These are phyloP conservation scores for Carex arenaria DNA, from an alignment of 202 grass and related monocot genomes.

Conservation along the genomic window DNA sequence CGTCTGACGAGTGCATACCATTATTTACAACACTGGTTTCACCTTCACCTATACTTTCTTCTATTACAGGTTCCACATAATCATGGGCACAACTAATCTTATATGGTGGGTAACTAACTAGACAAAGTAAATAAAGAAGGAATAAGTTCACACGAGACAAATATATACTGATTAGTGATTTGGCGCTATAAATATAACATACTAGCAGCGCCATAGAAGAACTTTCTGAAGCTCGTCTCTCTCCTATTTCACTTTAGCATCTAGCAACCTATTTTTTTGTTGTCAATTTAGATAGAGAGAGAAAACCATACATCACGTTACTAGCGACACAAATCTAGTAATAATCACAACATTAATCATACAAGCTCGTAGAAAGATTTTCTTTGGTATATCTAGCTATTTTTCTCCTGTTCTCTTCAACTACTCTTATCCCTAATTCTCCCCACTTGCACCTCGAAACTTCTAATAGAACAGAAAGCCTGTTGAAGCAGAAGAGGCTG, in stretches of 20 bases:
- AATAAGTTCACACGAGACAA: background rate
- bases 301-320: background rate
- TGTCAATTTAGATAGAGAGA: conserved; percentile 10
- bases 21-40: no score
- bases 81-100: no score
- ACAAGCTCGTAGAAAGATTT: conserved; percentile 20
- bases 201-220: conserved; percentile 4
- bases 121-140: background rate
- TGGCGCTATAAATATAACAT: conserved; percentile 5
- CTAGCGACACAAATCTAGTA: conserved; percentile 21
- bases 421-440: conserved; percentile 53
- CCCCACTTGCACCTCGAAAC: conserved; percentile 40
- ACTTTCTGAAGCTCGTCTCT: background rate
- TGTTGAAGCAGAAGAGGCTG: background rate
- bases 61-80: no score
- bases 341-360: conserved; percentile 17
- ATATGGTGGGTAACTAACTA: no score
- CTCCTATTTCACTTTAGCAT: conserved; percentile 2
- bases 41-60: no score
- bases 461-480: conserved; percentile 25
- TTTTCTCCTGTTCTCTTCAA: background rate
- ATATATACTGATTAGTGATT: background rate
- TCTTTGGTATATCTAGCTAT: conserved; percentile 7
- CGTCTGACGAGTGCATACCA: no score
- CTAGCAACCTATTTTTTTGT: background rate